Evolutionary conservation across 441 rosid species (phyloP), one percentile per base, ranked within the genome.

Genomic region (Adansonia grandidieri): DNA sequence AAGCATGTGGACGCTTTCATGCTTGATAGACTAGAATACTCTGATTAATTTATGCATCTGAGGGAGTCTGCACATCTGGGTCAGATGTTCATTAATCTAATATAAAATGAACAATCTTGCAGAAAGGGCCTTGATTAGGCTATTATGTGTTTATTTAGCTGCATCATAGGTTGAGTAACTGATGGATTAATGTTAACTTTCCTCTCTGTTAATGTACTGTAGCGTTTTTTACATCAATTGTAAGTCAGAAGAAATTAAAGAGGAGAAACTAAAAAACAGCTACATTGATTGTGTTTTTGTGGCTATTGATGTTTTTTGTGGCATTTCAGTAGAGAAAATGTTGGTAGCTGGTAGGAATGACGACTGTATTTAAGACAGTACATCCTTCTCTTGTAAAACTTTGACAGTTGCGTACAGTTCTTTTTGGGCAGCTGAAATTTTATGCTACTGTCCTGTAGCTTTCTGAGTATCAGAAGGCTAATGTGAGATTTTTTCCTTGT

Each of bases 91-190:
- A 10, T 68, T 68, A 45, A 45, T 10, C 53, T 42, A 44, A 42
- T 67, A 42, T 60, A 17, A n/a, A 44, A 65, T 65, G 50, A 65
- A 6, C n/a, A 65, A 67, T 67, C 56, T 45, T 47, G 37, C 14
- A 4, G 56, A 68, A 68, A 68, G 56, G 56, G 17, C 24, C 37
- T 68, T 47, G 4, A 20, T 68, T 68, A 9, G 40, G 56, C 6
- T 44, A 66, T 19, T 65, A 1, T 61, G 7, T 17, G 6, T 65
- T 65, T 65, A 42, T 7, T n/a, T 44, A 17, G 71, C 71, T 65
- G 71, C 50, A n/a, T 42, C 51, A n/a, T 65, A 42, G 50, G 71
- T 15, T 9, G 15, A 17, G 71, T 67, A 67, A 19, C 71, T 28
- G 45, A 9, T 44, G 28, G 32, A 44, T 67, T 45, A 19, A 45